Conservation (phyloP, 257 asterid genomes). For the Echium plantagineum region DNA sequence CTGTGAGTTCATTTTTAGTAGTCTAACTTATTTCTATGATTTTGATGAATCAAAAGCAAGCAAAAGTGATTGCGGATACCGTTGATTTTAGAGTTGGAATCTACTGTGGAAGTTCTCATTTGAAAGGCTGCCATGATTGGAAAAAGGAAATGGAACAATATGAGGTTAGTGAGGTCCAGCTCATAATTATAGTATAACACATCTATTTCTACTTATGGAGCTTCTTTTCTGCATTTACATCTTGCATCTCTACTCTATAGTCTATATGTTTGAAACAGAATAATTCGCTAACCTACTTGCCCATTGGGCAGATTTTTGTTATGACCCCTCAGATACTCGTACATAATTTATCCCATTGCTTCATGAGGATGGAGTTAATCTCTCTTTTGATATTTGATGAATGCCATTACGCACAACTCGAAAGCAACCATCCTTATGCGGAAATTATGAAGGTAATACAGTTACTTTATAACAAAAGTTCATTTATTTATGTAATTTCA, state of each 20-base stretch:
- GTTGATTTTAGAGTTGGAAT: constrained; percentile 67
- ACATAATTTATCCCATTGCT: constrained; percentile 71
- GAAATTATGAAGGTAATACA: constrained; percentile 87
- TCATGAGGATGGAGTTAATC: constrained; percentile 59
- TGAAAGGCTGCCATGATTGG: constrained; percentile 50
- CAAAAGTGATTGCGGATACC: constrained; percentile 67
- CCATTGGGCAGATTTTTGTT: constrained; percentile 68
- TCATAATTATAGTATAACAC: background rate
- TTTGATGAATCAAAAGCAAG: constrained; percentile 54
- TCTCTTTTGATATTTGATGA: constrained; percentile 94
- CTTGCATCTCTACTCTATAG: background rate
- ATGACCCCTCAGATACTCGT: constrained; percentile 88
- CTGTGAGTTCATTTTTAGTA: background rate
- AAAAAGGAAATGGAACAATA: constrained; percentile 64
- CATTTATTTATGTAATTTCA: background rate
- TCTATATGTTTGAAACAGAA: background rate
- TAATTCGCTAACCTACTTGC: background rate
- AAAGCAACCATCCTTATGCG: constrained; percentile 89
- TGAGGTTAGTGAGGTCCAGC: constrained; percentile 55
- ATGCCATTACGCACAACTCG: constrained; percentile 93
- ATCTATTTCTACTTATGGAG: too few species aligned
- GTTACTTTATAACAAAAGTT: background rate
- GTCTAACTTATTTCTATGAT: constrained; percentile 5
- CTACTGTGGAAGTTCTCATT: constrained; percentile 50
- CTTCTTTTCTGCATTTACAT: too few species aligned